Base-by-base conservation (phyloP, 2,329 filamentous ascomycete species). In the Pestalotiopsis sp. region DNA sequence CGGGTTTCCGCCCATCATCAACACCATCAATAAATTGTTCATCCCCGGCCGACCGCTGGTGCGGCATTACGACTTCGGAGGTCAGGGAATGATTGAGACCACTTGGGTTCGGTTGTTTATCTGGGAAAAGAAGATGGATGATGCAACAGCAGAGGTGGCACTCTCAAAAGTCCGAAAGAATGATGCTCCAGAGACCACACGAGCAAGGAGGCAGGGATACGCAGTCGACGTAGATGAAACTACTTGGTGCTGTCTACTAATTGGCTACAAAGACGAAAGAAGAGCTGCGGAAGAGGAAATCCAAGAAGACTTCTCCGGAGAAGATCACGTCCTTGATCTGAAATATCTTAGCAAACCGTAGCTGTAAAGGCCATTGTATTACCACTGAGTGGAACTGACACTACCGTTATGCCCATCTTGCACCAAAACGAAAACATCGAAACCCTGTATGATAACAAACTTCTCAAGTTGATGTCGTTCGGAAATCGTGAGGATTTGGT, bases 41-140 rank as follows among this genome's bases (percentile, higher is more conserved):
- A 40, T 12, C 14, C 31, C 62, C 17, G 62, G 62, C 36, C 31
- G 62, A 12, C 62, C 62, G 40, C 40, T 65, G 4, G 62, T 65
- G 62, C 31, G 62, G 25, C 40, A 65, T 65, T 65, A 65, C 23
- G 62, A 56, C 9, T 65, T 65, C 6, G 40, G 40, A n/a, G 36
- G n/a, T 9, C 56, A 9, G 25, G 56, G 56, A 27, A 25, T 58
- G 56, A 58, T 58, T 1, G 56, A 66, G 14, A 11, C 17, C 13
- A 5, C 36, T 6, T 65, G 40, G 36, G 40, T 27, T 36, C 12
- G 40, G 40, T 27, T 65, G 23, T 41, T 31, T 20, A 36, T 56
- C 23, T 65, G 31, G 36, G 40, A 65, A 5, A 40, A 65, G 17
- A 58, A 58, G 52, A 58, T 6, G 13, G 52, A 20, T 11, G 56